These are phyloP conservation scores for Talaromyces ruber DNA, from an alignment of 495 filamentous ascomycete genomes.

Conservation along the genomic window DNA sequence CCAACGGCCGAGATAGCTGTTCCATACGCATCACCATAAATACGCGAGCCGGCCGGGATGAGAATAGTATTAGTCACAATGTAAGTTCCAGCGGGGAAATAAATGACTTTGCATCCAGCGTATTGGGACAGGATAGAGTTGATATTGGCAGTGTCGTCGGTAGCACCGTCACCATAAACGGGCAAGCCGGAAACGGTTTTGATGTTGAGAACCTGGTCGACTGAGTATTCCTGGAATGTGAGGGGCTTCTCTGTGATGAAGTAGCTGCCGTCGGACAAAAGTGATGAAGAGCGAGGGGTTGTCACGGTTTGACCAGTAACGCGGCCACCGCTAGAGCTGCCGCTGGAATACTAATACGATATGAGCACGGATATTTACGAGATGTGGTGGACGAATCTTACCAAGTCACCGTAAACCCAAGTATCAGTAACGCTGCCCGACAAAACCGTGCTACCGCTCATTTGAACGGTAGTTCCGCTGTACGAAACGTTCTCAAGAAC, in stretches of 20 bases:
- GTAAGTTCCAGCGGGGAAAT: slow-evolving; percentile 55
- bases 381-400: slow-evolving; percentile 6
- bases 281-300: slow-evolving; percentile 13
- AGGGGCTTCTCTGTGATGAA: slow-evolving; percentile 27
- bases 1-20: slow-evolving; percentile 42
- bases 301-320: slow-evolving; percentile 9
- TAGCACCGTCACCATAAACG: slow-evolving; percentile 32
- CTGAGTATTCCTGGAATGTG: slow-evolving; percentile 41
- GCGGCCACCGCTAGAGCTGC: slow-evolving; percentile 5
- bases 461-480: slow-evolving; percentile 14
- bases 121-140: slow-evolving; percentile 43
- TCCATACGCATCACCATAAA: slow-evolving; percentile 47
- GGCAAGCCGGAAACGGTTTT: slow-evolving; percentile 28
- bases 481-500: slow-evolving; percentile 20
- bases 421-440: slow-evolving; percentile 16
- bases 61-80: slow-evolving; percentile 47
- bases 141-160: slow-evolving; percentile 38
- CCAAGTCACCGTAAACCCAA: slow-evolving; percentile 22
- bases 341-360: slow-evolving; percentile 12
- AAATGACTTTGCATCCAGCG: slow-evolving; percentile 43
- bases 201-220: slow-evolving; percentile 39
- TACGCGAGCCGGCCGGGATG: slow-evolving; percentile 43
- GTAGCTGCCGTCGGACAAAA: slow-evolving; percentile 16
- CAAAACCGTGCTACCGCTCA: slow-evolving; percentile 9
- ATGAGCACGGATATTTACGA: neutral